These are phyloP conservation scores for Dryadomyces quercus-mongolicae DNA, from an alignment of 2,329 filamentous ascomycete species.

Conservation along the genomic window DNA sequence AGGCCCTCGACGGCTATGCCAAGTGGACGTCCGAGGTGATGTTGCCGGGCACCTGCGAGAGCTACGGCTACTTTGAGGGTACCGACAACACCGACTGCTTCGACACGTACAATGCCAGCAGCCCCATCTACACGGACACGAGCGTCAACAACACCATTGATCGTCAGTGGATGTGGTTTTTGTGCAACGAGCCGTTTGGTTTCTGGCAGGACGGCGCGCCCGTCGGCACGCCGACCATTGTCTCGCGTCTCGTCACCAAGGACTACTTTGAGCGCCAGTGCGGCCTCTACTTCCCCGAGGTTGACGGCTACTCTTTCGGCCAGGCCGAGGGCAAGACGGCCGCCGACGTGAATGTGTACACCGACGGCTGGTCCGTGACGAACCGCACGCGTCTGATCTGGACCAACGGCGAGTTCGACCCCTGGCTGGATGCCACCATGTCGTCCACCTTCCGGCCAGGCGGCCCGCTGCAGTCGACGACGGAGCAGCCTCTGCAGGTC, in stretches of 20 bases:
- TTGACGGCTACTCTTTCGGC: constrained; percentile 21
- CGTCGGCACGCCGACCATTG: constrained; percentile 23
- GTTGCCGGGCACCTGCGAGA: constrained; percentile 30
- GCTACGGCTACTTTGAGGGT: constrained; percentile 31
- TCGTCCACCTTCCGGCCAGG: constrained; percentile 24
- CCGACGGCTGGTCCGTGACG: constrained; percentile 27
- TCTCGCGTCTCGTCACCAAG: constrained; percentile 24
- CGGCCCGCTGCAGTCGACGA: constrained; percentile 22
- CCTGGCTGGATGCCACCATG: constrained; percentile 27
- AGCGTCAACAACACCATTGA: constrained; percentile 27
- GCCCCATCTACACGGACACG: constrained; percentile 26
- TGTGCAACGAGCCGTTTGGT: constrained; percentile 37
- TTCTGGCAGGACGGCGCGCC: constrained; percentile 35
- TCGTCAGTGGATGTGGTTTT: constrained; percentile 43
- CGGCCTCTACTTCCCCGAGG: constrained; percentile 30
- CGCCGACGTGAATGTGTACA: constrained; percentile 23
- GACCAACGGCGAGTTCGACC: constrained; percentile 28
- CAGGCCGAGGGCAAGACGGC: constrained; percentile 20
- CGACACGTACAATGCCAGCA: constrained; percentile 31
- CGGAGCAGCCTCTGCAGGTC: constrained; percentile 21
- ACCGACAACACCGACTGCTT: constrained; percentile 33
- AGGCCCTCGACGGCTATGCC: constrained; percentile 38
- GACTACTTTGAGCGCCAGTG: constrained; percentile 30
- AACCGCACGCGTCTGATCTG: constrained; percentile 26
- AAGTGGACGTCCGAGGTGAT: constrained; percentile 28